Percentiles rank a stretch among this genome's conserved stretches.
Evolutionary conservation across 2,329 filamentous ascomycete genomes (phyloP).

Genomic region (Diaporthe citriasiana): DNA sequence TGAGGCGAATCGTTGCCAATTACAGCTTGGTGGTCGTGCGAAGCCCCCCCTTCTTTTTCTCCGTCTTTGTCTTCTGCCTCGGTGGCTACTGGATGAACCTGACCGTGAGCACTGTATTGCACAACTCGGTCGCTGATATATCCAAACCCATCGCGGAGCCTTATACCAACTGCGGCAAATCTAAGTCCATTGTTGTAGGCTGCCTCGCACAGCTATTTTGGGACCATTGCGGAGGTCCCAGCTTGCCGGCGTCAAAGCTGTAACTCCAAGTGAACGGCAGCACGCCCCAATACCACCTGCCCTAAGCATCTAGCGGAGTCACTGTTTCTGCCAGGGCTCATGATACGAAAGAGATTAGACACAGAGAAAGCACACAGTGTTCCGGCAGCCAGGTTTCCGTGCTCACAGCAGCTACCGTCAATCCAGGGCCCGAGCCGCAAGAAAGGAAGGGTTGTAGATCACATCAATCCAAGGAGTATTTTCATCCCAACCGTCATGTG

Average conservation of each 20-base stretch:
- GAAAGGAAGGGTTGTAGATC: constrained; percentile 8
- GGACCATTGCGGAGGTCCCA: not conserved
- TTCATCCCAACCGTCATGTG: constrained; percentile 20
- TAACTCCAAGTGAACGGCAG: not conserved
- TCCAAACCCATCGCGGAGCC: not conserved
- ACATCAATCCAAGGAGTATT: constrained; percentile 14
- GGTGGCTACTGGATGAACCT: not conserved
- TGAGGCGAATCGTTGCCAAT: not conserved
- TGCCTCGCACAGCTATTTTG: constrained; percentile 8
- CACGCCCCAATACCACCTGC: constrained; percentile 4
- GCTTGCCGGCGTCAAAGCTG: not conserved
- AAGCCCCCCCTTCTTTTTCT: not conserved
- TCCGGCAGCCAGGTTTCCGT: constrained; percentile 29
- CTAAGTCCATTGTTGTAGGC: not conserved
- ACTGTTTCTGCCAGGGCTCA: not conserved
- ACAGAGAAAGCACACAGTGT: constrained; percentile 14
- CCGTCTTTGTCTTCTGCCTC: not conserved
- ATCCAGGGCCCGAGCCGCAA: constrained; percentile 18
- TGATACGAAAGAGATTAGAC: not conserved
- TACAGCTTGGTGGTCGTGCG: constrained; percentile 2
- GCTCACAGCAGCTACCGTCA: not conserved
- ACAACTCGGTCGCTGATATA: not conserved
- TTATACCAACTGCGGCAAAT: not conserved
- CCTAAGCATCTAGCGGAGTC: constrained; percentile 10
- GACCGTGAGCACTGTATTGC: not conserved